Base-by-base conservation (phyloP, 805 yeast species). In the Candida multigemmis region DNA sequence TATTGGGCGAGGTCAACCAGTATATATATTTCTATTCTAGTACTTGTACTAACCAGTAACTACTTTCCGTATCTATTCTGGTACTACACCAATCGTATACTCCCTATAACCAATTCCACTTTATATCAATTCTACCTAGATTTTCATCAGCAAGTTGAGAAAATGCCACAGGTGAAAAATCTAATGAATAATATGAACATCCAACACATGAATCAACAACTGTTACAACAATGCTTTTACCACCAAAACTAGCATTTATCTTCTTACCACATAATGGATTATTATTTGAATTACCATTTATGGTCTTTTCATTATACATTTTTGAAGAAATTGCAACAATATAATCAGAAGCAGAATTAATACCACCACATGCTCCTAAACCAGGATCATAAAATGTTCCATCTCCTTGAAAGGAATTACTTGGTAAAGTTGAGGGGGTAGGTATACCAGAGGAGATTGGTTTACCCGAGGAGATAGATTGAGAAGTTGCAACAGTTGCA, bases 111-210 rank as follows among this genome's bases (percentile, higher is more conserved):
- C 60, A 67, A 25, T 50, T 45, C 82, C 82, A 74, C 26, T 66
- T 47, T 40, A 74, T 61, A 14, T 58, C 50, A 35, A 75, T 62
- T 35, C 75, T 65, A 23, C 81, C 82, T 39, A 60, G 65, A 27
- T 46, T 53, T 45, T 53, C 48, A 40, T 63, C 69, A 10, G 77
- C 79, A 34, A 74, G 50, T 35, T 54, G 41, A 20, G 50, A 28
- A 44, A 75, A 74, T 4, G 81, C 81, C 31, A 68, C 43, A 6
- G 79, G 79, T n/a, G 78, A 68, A 31, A 75, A 58, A 40, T 74
- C 81, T 33, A 74, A 63, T 40, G 64, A 71, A 32, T 68, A 46
- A 26, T 50, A 42, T 14, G 47, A 36, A 42, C 81, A 75, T 14
- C 71, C 77, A 28, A 56, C 68, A 52, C 81, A 75, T 36, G 65